Base-by-base conservation (phyloP, 768 basidiomycete genomes). In the Collybiopsis confluens region DNA sequence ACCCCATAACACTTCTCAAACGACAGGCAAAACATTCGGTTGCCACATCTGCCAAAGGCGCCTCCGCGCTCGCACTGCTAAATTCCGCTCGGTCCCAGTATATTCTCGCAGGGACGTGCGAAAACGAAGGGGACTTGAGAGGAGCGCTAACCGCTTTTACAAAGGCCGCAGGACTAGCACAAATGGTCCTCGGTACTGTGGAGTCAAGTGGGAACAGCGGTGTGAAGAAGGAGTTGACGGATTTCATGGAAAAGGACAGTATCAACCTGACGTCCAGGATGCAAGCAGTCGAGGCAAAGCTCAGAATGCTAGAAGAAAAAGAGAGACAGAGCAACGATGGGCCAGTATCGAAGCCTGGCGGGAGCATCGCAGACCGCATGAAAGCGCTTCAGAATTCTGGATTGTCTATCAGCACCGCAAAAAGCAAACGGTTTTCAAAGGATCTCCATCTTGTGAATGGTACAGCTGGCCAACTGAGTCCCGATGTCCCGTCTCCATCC, bases 311-410 rank as follows among this genome's bases (percentile, higher is more conserved):
- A n/a, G 76, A 76, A 56, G 72, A 65, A 52, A 50, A 58, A 15
- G 68, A 70, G 27, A n/a, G n/a, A 33, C 30, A 33, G 30, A 33
- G 30, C 30, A 33, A 33, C 30, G 30, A 33, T 33, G 30, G 30
- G 30, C 66, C 75, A 15, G 71, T 73, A 38, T 68, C 59, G 49
- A 76, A 76, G 56, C 61, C 78, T 2, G 85, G 83, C n/a, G 82
- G 76, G 5, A 85, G 82, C 46, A 90, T 96, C 55, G 87, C 88
- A 23, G 92, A 92, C 70, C 81, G 93, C 46, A 77, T 93, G 70
- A 82, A 79, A 59, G 82, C 87, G 15, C 69, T 96, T 18, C 79
- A 86, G 63, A 82, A 81, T 55, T 84, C 80, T 44, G 93, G 93
- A 1, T 68, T 94, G 63, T 72, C 77, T 10, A 76, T 84, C 16